Percentiles rank a stretch among this genome's conserved stretches.
Conservation (phyloP, 169 alveolate genomes). For the Plasmodium sp. region DNA sequence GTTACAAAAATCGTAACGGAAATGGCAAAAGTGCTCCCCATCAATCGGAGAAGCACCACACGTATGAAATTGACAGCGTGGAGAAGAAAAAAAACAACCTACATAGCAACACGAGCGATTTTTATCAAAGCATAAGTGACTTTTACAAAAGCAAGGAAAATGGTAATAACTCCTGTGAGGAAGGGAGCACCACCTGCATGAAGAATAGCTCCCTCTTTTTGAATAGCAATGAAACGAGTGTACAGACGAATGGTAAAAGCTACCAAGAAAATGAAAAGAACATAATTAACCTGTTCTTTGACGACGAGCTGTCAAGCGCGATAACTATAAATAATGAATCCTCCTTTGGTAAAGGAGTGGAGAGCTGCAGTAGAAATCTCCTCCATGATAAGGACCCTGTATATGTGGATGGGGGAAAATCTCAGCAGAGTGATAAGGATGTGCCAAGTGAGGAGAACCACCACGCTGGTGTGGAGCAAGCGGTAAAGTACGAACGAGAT, state of each 20-base stretch:
- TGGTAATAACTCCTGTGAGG: neutral
- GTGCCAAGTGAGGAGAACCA: neutral
- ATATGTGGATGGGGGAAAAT: neutral
- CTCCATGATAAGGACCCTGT: neutral
- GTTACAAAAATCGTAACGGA: constrained; percentile 7
- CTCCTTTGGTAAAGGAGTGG: constrained; percentile 1
- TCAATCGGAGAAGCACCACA: neutral
- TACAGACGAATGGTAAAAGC: constrained; percentile 6
- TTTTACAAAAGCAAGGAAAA: constrained; percentile 65
- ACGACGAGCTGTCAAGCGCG: constrained; percentile 69
- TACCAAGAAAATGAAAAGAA: constrained; percentile 24
- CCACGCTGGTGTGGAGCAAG: neutral
- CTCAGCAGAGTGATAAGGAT: neutral
- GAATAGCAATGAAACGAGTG: constrained; percentile 47
- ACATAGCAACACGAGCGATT: constrained; percentile 61
- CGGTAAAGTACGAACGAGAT: constrained; percentile 40
- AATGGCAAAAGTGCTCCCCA: neutral
- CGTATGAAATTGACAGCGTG: constrained; percentile 21
- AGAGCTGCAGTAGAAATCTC: neutral
- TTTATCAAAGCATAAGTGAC: constrained; percentile 59
- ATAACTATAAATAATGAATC: constrained; percentile 43
- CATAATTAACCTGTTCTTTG: constrained; percentile 47
- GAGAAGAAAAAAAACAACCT: constrained; percentile 27
- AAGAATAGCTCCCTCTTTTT: neutral
- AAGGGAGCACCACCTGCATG: neutral